phyloP scores from a whole-genome alignment of 1,284 basidiomycete genomes.

The Ceratobasidium sp. region DNA sequence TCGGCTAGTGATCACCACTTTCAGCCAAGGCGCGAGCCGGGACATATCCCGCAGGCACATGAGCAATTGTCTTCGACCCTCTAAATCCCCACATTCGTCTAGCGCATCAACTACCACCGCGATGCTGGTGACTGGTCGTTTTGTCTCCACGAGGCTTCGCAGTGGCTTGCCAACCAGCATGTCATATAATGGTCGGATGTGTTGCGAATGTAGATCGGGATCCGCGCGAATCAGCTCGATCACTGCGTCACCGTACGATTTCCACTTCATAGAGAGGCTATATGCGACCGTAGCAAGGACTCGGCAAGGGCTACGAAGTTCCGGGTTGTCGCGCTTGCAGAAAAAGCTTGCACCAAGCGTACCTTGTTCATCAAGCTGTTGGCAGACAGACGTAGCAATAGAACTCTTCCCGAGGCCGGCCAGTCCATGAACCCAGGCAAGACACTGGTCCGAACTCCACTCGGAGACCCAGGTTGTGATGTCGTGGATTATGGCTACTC shows the following conservation, averaged over 20 bases:
- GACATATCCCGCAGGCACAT: background rate
- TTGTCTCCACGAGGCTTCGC: background rate
- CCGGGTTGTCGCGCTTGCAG: slow-evolving; percentile 52
- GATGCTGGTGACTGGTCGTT: background rate
- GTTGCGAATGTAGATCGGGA: background rate
- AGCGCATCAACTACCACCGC: slow-evolving; percentile 41
- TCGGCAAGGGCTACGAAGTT: slow-evolving; percentile 22
- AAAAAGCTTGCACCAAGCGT: slow-evolving; percentile 54
- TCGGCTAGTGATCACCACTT: slow-evolving; percentile 45
- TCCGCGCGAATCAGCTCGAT: background rate
- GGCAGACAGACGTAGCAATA: slow-evolving; percentile 51
- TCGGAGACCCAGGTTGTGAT: background rate
- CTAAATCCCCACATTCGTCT: slow-evolving; percentile 30
- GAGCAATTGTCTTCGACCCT: slow-evolving; percentile 11
- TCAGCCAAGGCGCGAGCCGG: background rate
- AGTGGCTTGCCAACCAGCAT: background rate
- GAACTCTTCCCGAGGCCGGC: slow-evolving; percentile 53
- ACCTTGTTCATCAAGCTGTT: slow-evolving; percentile 22
- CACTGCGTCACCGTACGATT: background rate
- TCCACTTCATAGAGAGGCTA: background rate
- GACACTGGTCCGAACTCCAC: background rate
- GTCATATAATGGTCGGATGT: background rate
- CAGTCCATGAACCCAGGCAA: slow-evolving; percentile 52
- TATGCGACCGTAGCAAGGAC: slow-evolving; percentile 34
- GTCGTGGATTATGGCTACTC: background rate